Base-by-base conservation (phyloP, 2,329 filamentous ascomycete species). In the Paraphaeosphaeria minitans region DNA sequence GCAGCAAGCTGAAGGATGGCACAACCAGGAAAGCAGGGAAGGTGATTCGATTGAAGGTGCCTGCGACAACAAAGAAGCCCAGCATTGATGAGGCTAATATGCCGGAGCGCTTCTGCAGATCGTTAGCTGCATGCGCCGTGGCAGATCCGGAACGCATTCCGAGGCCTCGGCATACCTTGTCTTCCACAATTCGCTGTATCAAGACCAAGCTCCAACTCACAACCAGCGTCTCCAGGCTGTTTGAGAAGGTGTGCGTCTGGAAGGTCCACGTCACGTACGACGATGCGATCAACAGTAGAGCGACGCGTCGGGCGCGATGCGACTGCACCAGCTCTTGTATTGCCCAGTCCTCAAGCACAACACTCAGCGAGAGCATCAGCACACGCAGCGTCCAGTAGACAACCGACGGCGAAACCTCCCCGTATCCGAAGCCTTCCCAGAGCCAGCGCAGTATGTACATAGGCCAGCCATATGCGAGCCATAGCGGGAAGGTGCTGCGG, bases 201-300 rank as follows among this genome's bases (percentile, higher is more conserved):
- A 99, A 80, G 49, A 98, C 93, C 76, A 99, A 80, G 71, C 91
- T 93, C 95, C 95, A 99, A 55, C 92, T 86, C 53, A 99, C 93
- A 52, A 94, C 85, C 67, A 99, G 82, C 2, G 95, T 98, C 81
- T 99, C 95, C 66, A 98, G 85, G 61, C 94, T 96, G 79, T 99
- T 99, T 63, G 94, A 98, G 77, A 99, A 98, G 13, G 95, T 98
- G 78, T 99, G 95, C 19, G 92, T 95, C 79, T 99, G 95, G 79
- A 94, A 97, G 46, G 94, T 97, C 94, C 95, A 99, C 49, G 95
- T 99, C 67, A 97, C 94, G 79, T 98, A 99, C 27, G 93, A 97
- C 29, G 94, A 98, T 47, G 94, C 93, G 60, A 97, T 90, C 57
- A 99, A 84, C 47, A 96, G 82, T 46, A 96, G 86, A 10, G 93